Evolutionary conservation across 106 monocot species (phyloP), one percentile per base, ranked within the genome.

Genomic region (Dendrobium huoshanense): DNA sequence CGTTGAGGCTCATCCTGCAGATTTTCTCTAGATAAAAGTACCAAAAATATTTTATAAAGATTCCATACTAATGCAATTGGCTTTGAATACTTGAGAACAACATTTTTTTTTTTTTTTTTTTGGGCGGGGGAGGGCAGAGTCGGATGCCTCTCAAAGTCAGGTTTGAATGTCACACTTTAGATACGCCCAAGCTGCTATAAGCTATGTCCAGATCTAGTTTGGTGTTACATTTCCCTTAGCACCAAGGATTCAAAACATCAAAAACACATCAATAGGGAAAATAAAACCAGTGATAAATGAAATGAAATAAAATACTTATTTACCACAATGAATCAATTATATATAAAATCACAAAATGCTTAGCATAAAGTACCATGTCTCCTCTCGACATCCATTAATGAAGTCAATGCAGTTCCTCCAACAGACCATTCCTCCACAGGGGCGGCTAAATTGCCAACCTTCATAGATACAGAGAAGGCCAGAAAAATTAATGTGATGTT

Each of bases 361-460:
- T 4, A 61, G 61, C 4, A 78, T 59, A 15, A 37, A 3, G 45
- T 91, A 98, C 98, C 98, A 80, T 91, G 98, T 64, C 98, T 83
- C 81, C 98, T 92, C 82, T 98, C 98, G 19, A 98, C 98, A 86
- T 98, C 98, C 98, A 98, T 98, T 77, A 98, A 67, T 42, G 98
- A 67, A 59, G 98, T 98, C 73, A 98, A 86, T 64, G 98, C 89
- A 80, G 94, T 98, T 18, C 98, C 98, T 75, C 98, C 98, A 72
- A 95, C 94, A 48, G 95, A 91, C 98, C 98, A 98, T 84, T 95
- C 89, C 54, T 92, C 94, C 80, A 98, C 92, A 37, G 98, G 94
- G 49, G 98, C 98, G 84, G 78, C 74, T 74, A 98, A 84, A 84
- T 98, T 98, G 27, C 88, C 92, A 86, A 98, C 94, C 98, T 98